Percentiles rank a stretch among this genome's conserved stretches.
These are phyloP conservation scores for Asterophora lycoperdoides DNA, from an alignment of 768 basidiomycete species.

Conservation along the genomic window DNA sequence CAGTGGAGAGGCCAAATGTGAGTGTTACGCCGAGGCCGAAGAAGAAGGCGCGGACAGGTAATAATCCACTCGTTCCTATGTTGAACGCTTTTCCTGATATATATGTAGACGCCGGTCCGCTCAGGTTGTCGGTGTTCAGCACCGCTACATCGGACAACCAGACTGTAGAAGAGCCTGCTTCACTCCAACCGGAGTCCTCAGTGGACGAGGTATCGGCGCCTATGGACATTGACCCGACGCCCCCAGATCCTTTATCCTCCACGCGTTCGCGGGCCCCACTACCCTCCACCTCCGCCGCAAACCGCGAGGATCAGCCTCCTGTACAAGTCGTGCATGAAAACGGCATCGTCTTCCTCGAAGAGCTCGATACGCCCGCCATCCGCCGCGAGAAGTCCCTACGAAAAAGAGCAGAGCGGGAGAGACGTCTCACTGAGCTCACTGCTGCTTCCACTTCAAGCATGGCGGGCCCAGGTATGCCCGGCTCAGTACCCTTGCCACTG, in stretches of 20 bases:
- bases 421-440: slow-evolving; percentile 18
- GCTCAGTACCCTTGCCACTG: background rate
- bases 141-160: slow-evolving; percentile 45
- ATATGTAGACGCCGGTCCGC: background rate
- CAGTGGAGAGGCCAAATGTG: slow-evolving; percentile 38
- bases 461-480: background rate
- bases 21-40: slow-evolving; percentile 43
- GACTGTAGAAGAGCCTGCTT: slow-evolving; percentile 24
- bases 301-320: background rate
- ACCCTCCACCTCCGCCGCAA: background rate
- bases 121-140: slow-evolving; percentile 41
- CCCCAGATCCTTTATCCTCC: slow-evolving; percentile 1
- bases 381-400: slow-evolving; percentile 54
- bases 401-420: slow-evolving; percentile 36
- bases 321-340: slow-evolving; percentile 29
- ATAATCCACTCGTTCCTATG: slow-evolving; percentile 8
- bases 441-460: slow-evolving; percentile 1
- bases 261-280: slow-evolving; percentile 1
- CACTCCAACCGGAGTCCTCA: slow-evolving; percentile 19
- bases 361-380: slow-evolving; percentile 66
- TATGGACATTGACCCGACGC: slow-evolving; percentile 2
- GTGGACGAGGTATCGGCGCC: background rate
- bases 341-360: slow-evolving; percentile 62
- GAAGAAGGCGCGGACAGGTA: slow-evolving; percentile 50
- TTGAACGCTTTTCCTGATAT: slow-evolving; percentile 1